Evolutionary conservation across 2,329 filamentous ascomycete species (phyloP).

Genomic region (Colletotrichum chlorophyti): DNA sequence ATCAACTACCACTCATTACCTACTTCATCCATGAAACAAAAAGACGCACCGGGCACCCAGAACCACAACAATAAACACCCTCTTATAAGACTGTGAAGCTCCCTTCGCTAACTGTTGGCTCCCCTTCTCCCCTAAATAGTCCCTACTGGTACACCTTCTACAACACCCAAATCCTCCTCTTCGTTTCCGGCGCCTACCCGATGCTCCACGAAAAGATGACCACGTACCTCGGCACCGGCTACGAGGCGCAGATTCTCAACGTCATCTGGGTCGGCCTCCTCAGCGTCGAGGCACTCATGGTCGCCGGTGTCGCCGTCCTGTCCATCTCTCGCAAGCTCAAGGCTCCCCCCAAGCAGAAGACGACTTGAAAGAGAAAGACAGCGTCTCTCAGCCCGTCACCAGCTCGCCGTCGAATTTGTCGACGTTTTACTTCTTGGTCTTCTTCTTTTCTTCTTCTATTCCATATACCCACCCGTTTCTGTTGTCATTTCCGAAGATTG

Average conservation of each 20-base stretch:
- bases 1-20: too few relatives aligned
- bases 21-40: background rate
- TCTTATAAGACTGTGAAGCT: background rate
- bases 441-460: too few relatives aligned
- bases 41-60: background rate
- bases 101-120: slow-evolving; percentile 2
- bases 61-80: background rate
- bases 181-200: slow-evolving; percentile 30
- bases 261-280: slow-evolving; percentile 55
- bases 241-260: slow-evolving; percentile 50
- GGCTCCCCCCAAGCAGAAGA: slow-evolving; percentile 28
- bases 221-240: slow-evolving; percentile 36
- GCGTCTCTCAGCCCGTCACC: too few relatives aligned
- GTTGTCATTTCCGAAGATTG: background rate
- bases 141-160: slow-evolving; percentile 33
- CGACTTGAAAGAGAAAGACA: background rate
- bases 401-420: background rate
- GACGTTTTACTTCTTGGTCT: too few relatives aligned
- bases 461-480: background rate
- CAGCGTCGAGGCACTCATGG: slow-evolving; percentile 51
- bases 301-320: slow-evolving; percentile 45
- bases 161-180: slow-evolving; percentile 31
- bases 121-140: background rate
- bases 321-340: slow-evolving; percentile 37
- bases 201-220: slow-evolving; percentile 37